These are phyloP conservation scores for Alternaria infectoria DNA, from an alignment of 2,329 filamentous ascomycete genomes.

Conservation along the genomic window DNA sequence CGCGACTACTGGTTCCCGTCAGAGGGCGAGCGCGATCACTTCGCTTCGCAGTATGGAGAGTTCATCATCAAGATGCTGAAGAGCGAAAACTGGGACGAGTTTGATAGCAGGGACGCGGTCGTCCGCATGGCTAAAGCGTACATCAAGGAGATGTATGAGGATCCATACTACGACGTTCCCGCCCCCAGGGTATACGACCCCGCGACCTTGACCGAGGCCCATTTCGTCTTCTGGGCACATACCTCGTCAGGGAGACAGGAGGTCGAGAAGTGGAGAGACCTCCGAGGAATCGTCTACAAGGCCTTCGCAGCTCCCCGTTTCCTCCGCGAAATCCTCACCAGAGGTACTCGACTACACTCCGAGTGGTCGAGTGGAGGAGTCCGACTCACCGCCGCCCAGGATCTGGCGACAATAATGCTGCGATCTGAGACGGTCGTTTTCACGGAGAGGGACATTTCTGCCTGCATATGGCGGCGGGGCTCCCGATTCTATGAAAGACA, in stretches of 20 bases:
- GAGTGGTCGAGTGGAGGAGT: not conserved
- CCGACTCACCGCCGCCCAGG: not conserved
- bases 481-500: not conserved
- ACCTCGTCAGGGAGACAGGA: not conserved
- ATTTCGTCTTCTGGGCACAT: not conserved
- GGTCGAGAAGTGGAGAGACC: not conserved
- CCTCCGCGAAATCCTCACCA: not conserved
- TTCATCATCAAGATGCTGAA: not conserved
- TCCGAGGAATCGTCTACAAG: not conserved
- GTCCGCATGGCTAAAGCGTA: not conserved
- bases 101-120: not conserved
- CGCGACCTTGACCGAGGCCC: not conserved
- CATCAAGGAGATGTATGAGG: not conserved
- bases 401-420: not conserved
- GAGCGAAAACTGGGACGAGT: not conserved
- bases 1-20: not conserved
- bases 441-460: not conserved
- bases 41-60: not conserved
- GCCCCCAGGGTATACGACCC: not conserved
- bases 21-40: not conserved
- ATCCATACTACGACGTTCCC: not conserved
- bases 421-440: not conserved
- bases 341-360: not conserved
- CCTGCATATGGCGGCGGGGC: not conserved
- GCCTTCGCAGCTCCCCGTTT: not conserved